These are phyloP conservation scores for Dactylellina parvicollis DNA, from an alignment of 2,329 filamentous ascomycete genomes.

Conservation along the genomic window DNA sequence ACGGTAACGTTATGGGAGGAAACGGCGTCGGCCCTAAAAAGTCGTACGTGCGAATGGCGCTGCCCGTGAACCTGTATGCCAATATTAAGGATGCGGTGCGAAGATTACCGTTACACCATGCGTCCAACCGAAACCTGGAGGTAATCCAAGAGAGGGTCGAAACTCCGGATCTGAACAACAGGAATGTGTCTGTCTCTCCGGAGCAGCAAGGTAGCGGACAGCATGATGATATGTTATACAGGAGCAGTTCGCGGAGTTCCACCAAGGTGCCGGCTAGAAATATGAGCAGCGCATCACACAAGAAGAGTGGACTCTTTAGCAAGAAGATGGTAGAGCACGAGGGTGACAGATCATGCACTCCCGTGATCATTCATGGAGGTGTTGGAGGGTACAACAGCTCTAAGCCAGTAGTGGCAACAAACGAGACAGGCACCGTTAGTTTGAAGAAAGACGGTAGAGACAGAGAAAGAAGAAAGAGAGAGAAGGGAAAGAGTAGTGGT, in stretches of 20 bases:
- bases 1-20: conserved; percentile 1
- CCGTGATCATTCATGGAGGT: conserved; percentile 35
- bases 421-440: conserved; percentile 22
- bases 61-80: conserved; percentile 35
- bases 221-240: conserved; percentile 28
- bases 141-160: conserved; percentile 35
- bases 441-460: conserved; percentile 29
- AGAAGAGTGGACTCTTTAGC: conserved; percentile 41
- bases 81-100: conserved; percentile 37
- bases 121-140: conserved; percentile 38
- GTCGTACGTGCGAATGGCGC: conserved; percentile 32
- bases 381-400: conserved; percentile 45
- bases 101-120: conserved; percentile 27
- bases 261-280: conserved; percentile 33
- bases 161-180: conserved; percentile 18
- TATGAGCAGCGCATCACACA: conserved; percentile 31
- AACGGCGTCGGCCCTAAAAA: conserved; percentile 20
- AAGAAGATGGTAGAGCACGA: conserved; percentile 36
- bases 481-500: conserved; percentile 32
- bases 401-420: conserved; percentile 31
- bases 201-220: conserved; percentile 6
- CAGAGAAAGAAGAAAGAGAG: conserved; percentile 24
- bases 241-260: conserved; percentile 32
- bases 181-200: conserved; percentile 17
- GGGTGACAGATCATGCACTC: conserved; percentile 33